phyloP scores from a whole-genome alignment of 73 alveolate genomes.

The Paramecium sexaurelia region DNA sequence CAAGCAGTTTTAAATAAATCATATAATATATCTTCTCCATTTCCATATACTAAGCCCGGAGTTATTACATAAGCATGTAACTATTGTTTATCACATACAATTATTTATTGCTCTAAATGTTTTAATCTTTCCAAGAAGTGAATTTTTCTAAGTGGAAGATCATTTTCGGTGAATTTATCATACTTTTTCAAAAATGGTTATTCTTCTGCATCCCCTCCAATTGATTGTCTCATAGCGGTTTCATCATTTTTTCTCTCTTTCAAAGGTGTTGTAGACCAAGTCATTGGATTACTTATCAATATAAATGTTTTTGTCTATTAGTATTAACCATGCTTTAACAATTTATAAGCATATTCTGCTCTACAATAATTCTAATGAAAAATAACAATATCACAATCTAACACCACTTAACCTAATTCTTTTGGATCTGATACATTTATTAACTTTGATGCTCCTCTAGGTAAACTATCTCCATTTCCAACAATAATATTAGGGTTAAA shows the following conservation, averaged over 20 bases:
- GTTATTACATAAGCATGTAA: constrained; percentile 39
- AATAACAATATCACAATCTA: constrained; percentile 13
- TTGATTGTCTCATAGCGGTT: constrained; percentile 27
- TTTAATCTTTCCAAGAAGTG: not conserved
- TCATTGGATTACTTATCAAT: not conserved
- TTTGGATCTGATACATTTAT: constrained; percentile 3
- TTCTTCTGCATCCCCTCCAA: not conserved
- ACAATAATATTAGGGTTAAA: constrained; percentile 59
- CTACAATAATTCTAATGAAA: constrained; percentile 13
- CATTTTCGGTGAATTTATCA: not conserved
- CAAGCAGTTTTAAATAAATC: constrained; percentile 55
- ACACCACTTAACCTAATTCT: not conserved
- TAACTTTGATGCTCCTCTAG: constrained; percentile 65
- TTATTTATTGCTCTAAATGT: not conserved
- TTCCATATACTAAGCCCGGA: constrained; percentile 30
- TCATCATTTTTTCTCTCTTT: constrained; percentile 29
- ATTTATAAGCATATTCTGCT: constrained; percentile 42
- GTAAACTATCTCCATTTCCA: constrained; percentile 56
- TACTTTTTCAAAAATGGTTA: constrained; percentile 16
- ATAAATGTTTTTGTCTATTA: not conserved
- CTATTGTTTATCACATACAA: not conserved
- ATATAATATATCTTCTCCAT: constrained; percentile 41
- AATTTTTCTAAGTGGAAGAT: constrained; percentile 16
- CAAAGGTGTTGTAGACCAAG: constrained; percentile 26
- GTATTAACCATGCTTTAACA: constrained; percentile 33